A percentile compares a stretch with the other conserved stretches of the same genome.
phyloP scores from a whole-genome alignment of 2,329 filamentous ascomycete genomes.

The Xylariomycetidae sp. region DNA sequence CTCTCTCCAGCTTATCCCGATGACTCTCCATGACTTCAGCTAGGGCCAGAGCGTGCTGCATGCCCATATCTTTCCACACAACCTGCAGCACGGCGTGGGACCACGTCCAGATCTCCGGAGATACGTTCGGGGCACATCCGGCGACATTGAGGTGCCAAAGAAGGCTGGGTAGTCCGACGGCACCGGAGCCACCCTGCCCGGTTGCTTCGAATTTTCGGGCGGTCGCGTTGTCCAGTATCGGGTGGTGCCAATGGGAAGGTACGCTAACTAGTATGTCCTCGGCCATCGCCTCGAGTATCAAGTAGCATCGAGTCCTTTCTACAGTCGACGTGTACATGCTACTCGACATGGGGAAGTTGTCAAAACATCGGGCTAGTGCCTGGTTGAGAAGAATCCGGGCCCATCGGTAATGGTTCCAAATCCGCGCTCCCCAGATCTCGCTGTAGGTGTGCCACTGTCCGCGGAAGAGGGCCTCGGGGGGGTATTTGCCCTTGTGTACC shows the following conservation, averaged over 20 bases:
- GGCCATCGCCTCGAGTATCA: constrained; percentile 33
- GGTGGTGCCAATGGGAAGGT: constrained; percentile 49
- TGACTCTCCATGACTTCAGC: constrained; percentile 36
- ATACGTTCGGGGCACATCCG: constrained; percentile 41
- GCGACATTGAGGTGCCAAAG: constrained; percentile 45
- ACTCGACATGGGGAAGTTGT: constrained; percentile 35
- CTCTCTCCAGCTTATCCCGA: constrained; percentile 16
- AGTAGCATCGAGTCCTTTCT: constrained; percentile 27
- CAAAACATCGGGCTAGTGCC: constrained; percentile 38
- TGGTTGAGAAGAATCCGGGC: constrained; percentile 50
- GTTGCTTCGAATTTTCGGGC: constrained; percentile 30
- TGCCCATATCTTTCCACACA: constrained; percentile 47
- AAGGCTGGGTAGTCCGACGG: constrained; percentile 42
- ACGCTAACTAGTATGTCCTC: constrained; percentile 42
- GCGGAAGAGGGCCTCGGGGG: constrained; percentile 42
- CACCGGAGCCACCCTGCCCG: constrained; percentile 39
- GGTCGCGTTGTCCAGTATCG: constrained; percentile 34
- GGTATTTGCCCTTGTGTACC: constrained; percentile 28
- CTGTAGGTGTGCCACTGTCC: constrained; percentile 51
- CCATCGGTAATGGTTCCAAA: constrained; percentile 59
- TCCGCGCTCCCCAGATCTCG: constrained; percentile 47
- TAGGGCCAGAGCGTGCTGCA: constrained; percentile 43
- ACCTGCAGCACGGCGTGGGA: constrained; percentile 40
- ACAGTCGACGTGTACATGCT: constrained; percentile 24
- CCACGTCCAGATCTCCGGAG: constrained; percentile 39